These are phyloP conservation scores for Stemphylium vesicarium DNA, from an alignment of 2,329 filamentous ascomycete species.

Conservation along the genomic window DNA sequence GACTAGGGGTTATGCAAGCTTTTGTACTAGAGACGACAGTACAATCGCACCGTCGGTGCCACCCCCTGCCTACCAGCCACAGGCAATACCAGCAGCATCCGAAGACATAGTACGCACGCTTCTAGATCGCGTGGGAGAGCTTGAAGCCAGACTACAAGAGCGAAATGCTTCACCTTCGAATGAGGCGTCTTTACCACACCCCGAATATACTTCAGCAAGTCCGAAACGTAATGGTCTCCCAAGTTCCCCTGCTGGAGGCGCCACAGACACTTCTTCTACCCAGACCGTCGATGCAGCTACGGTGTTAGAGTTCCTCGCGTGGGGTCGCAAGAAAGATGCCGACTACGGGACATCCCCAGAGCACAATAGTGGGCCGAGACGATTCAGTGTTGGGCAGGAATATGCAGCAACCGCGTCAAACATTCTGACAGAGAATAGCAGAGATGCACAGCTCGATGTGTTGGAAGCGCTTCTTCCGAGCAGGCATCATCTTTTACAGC, in stretches of 20 bases:
- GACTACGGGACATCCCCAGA: constrained; percentile 18
- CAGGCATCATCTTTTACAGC: constrained; percentile 13
- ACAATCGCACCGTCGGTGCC: neutral
- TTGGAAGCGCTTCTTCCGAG: constrained; percentile 43
- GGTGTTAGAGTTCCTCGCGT: constrained; percentile 57
- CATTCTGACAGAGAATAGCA: constrained; percentile 9
- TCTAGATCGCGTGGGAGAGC: constrained; percentile 33
- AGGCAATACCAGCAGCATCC: neutral
- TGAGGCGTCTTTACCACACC: neutral
- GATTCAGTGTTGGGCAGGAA: constrained; percentile 1
- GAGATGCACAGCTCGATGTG: constrained; percentile 29
- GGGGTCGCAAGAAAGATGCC: constrained; percentile 55
- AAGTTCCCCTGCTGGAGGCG: neutral
- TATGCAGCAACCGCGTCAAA: neutral
- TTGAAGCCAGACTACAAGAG: constrained; percentile 27
- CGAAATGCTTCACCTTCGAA: neutral
- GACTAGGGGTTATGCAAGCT: constrained; percentile 17
- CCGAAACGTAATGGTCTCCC: constrained; percentile 18
- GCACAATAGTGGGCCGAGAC: constrained; percentile 20
- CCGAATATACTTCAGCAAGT: constrained; percentile 1
- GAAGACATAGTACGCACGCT: constrained; percentile 24
- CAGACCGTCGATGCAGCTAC: constrained; percentile 50
- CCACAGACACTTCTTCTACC: neutral
- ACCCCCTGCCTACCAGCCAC: constrained; percentile 1
- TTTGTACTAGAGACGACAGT: constrained; percentile 20